Conservation (phyloP, 306 rosid genomes). For the Cicer pinnatifidum region DNA sequence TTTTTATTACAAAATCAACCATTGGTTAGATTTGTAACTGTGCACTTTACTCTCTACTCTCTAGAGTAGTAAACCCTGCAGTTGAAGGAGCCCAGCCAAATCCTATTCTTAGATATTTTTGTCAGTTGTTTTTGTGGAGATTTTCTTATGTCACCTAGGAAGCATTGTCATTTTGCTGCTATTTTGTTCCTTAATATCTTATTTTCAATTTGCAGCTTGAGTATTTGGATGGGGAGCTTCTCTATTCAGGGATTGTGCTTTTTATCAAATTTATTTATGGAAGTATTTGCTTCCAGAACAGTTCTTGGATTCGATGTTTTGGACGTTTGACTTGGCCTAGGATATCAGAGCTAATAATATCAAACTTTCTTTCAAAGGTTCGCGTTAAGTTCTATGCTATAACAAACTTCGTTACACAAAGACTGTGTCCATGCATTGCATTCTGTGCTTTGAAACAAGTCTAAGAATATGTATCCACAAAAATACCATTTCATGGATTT, state of each 20-base stretch:
- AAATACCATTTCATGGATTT: constrained; percentile 34
- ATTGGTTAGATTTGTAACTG: constrained; percentile 13
- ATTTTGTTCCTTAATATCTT: constrained; percentile 42
- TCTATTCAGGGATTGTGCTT: constrained; percentile 68
- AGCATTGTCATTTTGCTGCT: constrained; percentile 40
- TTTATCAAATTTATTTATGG: constrained; percentile 65
- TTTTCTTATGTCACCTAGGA: constrained; percentile 12
- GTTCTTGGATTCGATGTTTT: constrained; percentile 73
- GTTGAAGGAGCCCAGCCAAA: neutral
- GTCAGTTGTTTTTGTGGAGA: constrained; percentile 2
- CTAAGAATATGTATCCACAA: constrained; percentile 18
- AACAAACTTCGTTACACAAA: constrained; percentile 25
- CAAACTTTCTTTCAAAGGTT: constrained; percentile 90
- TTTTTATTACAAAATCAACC: neutral
- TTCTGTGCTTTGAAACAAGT: constrained; percentile 33
- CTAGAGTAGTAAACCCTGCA: neutral
- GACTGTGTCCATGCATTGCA: constrained; percentile 31
- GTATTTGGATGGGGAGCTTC: constrained; percentile 61
- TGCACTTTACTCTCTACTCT: constrained; percentile 16
- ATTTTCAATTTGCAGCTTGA: constrained; percentile 59
- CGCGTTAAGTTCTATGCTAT: constrained; percentile 27
- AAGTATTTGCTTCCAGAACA: constrained; percentile 68
- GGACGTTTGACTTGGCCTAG: constrained; percentile 95
- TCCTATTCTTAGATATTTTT: constrained; percentile 15
- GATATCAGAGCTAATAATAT: constrained; percentile 86